These are phyloP conservation scores for Aeschynomene evenia DNA, from an alignment of 306 rosid species.

Conservation along the genomic window DNA sequence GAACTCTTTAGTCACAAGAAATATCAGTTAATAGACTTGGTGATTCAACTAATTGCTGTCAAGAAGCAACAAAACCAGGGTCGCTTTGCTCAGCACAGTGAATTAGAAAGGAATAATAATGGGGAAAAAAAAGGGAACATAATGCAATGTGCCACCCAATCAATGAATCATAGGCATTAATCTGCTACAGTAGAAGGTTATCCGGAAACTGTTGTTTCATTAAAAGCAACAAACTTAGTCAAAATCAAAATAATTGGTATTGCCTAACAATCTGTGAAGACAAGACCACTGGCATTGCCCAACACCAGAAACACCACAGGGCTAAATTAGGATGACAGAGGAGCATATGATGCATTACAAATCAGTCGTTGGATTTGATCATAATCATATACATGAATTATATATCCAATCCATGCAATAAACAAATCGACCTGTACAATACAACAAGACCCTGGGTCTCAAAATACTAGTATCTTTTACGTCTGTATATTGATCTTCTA, in stretches of 20 bases:
- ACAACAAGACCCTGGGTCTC: slow-evolving; percentile 42
- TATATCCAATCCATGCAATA: slow-evolving; percentile 49
- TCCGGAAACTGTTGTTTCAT: slow-evolving; percentile 18
- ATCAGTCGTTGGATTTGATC: too few species aligned
- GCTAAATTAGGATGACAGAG: slow-evolving; percentile 28
- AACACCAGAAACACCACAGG: slow-evolving; percentile 21
- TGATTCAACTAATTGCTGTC: background rate
- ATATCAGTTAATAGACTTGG: background rate
- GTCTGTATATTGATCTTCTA: slow-evolving; percentile 36
- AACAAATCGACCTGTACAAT: slow-evolving; percentile 65
- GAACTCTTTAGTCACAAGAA: background rate
- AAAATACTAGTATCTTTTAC: slow-evolving; percentile 24
- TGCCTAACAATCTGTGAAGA: slow-evolving; percentile 26
- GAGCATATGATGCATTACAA: slow-evolving; percentile 34
- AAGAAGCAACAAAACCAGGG: background rate
- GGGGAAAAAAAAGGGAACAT: too few species aligned
- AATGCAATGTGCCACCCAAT: background rate
- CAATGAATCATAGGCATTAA: background rate
- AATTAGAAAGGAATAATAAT: background rate
- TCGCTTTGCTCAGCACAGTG: background rate
- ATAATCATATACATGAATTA: slow-evolving; percentile 44
- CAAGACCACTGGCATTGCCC: too few species aligned
- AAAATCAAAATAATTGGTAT: slow-evolving; percentile 30
- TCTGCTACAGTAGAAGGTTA: slow-evolving; percentile 3
- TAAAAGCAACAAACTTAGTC: slow-evolving; percentile 23